phyloP scores from a whole-genome alignment of 2,329 filamentous ascomycete genomes.

The Pestalotiopsis sp. region DNA sequence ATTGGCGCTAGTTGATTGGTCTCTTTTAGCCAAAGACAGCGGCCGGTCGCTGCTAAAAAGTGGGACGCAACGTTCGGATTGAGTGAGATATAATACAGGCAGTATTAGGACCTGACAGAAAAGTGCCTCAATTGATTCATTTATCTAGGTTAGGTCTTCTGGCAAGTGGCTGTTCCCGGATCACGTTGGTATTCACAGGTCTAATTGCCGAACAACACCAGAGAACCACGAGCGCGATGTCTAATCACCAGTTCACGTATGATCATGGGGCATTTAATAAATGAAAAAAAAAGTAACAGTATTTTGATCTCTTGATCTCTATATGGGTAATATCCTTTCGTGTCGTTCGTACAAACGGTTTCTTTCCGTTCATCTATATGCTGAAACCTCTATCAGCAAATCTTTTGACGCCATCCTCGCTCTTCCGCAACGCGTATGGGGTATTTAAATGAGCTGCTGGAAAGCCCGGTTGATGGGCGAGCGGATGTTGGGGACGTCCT shows the following conservation, averaged over 20 bases:
- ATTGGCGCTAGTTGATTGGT: conserved; percentile 11
- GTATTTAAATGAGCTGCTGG: conserved; percentile 85
- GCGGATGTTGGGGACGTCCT: conserved; percentile 85
- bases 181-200: too few species aligned
- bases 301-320: conserved; percentile 6
- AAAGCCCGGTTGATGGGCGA: conserved; percentile 97
- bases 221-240: too few species aligned
- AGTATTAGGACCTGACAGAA: background rate
- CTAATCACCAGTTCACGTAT: too few species aligned
- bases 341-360: conserved; percentile 6
- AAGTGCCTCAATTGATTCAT: background rate
- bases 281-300: background rate
- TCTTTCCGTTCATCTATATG: conserved; percentile 6
- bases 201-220: too few species aligned
- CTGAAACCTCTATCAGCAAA: background rate
- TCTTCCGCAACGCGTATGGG: conserved; percentile 4
- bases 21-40: background rate
- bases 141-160: background rate
- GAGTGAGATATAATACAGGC: background rate
- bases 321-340: conserved; percentile 9
- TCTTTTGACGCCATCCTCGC: conserved; percentile 4
- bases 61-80: background rate
- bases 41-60: background rate
- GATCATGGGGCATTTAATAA: background rate
- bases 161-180: too few species aligned